phyloP scores from a whole-genome alignment of 1,284 basidiomycete species.

The Trichosporon coremiiforme region DNA sequence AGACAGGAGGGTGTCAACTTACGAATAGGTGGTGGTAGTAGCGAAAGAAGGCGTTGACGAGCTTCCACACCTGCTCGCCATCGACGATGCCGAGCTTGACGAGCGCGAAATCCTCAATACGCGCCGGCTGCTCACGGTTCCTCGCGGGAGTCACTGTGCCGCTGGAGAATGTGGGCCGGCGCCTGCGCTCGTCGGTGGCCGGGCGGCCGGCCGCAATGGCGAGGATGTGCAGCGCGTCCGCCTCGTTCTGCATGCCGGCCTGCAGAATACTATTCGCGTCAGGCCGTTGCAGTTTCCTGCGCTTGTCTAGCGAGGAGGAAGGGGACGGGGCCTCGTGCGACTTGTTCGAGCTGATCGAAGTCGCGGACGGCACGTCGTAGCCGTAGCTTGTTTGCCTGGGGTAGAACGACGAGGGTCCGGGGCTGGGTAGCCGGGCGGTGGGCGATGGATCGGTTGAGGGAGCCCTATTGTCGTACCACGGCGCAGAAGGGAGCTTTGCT shows the following conservation, averaged over 20 bases:
- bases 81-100: constrained; percentile 54
- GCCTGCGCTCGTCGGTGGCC: constrained; percentile 17
- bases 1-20: constrained; percentile 27
- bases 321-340: neutral
- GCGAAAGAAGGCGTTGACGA: constrained; percentile 54
- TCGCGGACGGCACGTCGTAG: constrained; percentile 38
- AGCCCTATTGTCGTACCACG: neutral
- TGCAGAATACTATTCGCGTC: constrained; percentile 53
- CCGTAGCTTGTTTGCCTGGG: neutral
- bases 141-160: neutral
- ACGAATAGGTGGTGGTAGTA: constrained; percentile 58
- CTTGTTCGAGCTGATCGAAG: constrained; percentile 36
- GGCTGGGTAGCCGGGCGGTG: neutral
- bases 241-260: constrained; percentile 56
- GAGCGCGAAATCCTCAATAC: constrained; percentile 51
- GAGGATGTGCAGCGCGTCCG: constrained; percentile 54
- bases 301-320: constrained; percentile 37
- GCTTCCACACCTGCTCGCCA: constrained; percentile 43
- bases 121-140: constrained; percentile 20
- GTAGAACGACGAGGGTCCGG: neutral
- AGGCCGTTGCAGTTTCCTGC: constrained; percentile 20
- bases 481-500: neutral
- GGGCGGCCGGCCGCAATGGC: constrained; percentile 46
- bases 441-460: constrained; percentile 11
- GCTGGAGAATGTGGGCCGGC: neutral